These are phyloP conservation scores for Penicillium macrosclerotiorum DNA, from an alignment of 495 filamentous ascomycete genomes.

Conservation along the genomic window DNA sequence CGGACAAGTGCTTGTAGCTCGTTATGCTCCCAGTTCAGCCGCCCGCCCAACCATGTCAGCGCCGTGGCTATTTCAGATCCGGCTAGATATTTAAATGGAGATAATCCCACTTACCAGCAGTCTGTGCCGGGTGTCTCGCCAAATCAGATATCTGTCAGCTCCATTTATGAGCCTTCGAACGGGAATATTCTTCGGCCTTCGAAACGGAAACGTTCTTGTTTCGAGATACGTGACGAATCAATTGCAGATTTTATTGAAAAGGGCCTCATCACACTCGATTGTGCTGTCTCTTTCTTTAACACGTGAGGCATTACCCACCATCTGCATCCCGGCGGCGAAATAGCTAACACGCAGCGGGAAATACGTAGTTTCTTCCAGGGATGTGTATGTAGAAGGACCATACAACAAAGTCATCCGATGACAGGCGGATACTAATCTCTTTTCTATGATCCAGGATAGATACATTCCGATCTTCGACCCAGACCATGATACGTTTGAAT, in stretches of 20 bases:
- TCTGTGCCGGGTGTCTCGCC: constrained; percentile 17
- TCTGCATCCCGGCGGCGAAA: not conserved
- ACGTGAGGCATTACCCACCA: constrained; percentile 23
- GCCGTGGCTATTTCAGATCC: not conserved
- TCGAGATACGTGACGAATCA: constrained; percentile 35
- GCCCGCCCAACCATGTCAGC: not conserved
- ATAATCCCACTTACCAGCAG: constrained; percentile 3
- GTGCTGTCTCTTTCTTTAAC: constrained; percentile 32
- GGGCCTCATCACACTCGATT: constrained; percentile 32
- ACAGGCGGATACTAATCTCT: not conserved
- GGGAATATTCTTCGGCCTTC: constrained; percentile 3
- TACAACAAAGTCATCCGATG: not conserved
- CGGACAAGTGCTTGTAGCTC: constrained; percentile 10
- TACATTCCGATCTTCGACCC: constrained; percentile 49
- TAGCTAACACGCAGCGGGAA: not conserved
- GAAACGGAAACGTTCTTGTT: constrained; percentile 33
- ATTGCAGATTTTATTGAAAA: constrained; percentile 37
- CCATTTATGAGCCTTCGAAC: constrained; percentile 3
- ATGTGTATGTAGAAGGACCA: constrained; percentile 39
- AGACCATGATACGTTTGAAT: constrained; percentile 39
- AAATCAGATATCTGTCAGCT: constrained; percentile 5
- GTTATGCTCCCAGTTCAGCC: constrained; percentile 5
- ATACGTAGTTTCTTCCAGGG: constrained; percentile 42
- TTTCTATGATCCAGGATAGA: constrained; percentile 28
- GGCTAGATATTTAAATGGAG: not conserved